Base-by-base conservation (phyloP, 2,329 filamentous ascomycete genomes). In the Cercospora beticola region DNA sequence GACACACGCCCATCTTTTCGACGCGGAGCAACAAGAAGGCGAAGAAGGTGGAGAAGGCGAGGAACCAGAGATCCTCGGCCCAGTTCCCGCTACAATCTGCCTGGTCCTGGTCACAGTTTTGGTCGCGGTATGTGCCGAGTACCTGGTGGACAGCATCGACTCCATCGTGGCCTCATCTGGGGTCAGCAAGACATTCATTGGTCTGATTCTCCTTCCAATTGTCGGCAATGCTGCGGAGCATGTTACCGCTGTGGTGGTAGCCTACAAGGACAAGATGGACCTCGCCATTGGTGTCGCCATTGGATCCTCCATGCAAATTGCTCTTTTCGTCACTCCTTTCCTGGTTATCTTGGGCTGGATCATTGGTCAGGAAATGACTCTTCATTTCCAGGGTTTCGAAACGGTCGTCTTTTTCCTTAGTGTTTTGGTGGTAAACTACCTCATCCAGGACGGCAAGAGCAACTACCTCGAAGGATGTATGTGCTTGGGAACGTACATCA, bases 371-470 rank as follows among this genome's bases (percentile, higher is more conserved):
- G 79, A 82, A 58, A 86, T 86, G 85, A 84, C 90, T 30, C 85
- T 96, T 36, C 93, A 94, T 82, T 96, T 96, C 79, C 92, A 92
- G 69, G 86, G 93, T 60, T 97, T 96, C 80, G 92, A 96, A 85
- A 96, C 92, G 0, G 91, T 95, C 23, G 92, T 90, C 66, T 86
- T 96, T 75, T 96, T 96, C 79, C 88, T 94, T 62, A 91, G 89
- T 62, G 89, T 93, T 7, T 89, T 96, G 72, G 93, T 96, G 71
- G 92, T 94, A 80, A 95, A 94, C 81, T 96, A 95, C 78, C 82
- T 96, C 68, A 92, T 96, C 60, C 83, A 94, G 69, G 93, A 96
- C 76, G 92, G 92, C 10, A 87, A 93, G 78, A 93, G 90, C 78
- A 96, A 96, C 77, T 96, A 95, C 75, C 86, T 96, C 12, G 92